These are phyloP conservation scores for Aspergillus bombycis DNA, from an alignment of 2,329 filamentous ascomycete genomes.

Conservation along the genomic window DNA sequence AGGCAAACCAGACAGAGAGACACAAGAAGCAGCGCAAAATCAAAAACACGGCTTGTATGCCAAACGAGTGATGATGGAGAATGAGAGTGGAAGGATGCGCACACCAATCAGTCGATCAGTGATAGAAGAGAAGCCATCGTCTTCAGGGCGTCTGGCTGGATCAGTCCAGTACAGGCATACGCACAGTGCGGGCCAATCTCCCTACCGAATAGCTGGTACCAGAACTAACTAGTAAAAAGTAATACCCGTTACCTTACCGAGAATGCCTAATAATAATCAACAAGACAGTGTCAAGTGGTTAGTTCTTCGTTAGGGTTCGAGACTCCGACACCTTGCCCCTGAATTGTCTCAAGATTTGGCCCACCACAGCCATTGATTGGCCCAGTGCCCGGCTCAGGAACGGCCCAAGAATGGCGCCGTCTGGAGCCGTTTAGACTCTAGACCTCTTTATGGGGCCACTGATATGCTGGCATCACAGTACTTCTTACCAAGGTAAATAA, in stretches of 20 bases:
- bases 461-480: neutral
- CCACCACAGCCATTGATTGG: conserved; percentile 13
- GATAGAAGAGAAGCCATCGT: neutral
- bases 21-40: neutral
- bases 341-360: conserved; percentile 22
- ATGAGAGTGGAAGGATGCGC: neutral
- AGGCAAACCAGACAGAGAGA: neutral
- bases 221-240: neutral
- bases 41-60: neutral
- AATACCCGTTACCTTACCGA: neutral
- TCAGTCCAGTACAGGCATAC: neutral
- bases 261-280: conserved; percentile 14
- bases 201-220: conserved; percentile 1
- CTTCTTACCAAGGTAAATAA: neutral
- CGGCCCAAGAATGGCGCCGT: conserved; percentile 8
- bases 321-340: conserved; percentile 24
- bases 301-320: conserved; percentile 16
- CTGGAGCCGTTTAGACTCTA: conserved; percentile 17
- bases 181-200: neutral
- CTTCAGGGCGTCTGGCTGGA: neutral
- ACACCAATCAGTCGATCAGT: neutral
- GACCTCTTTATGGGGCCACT: conserved; percentile 1
- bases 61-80: conserved; percentile 1
- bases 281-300: neutral
- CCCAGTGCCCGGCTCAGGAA: neutral